Evolutionary conservation across 345 rosid genomes (phyloP).

Genomic region (Linum usitatissimum): DNA sequence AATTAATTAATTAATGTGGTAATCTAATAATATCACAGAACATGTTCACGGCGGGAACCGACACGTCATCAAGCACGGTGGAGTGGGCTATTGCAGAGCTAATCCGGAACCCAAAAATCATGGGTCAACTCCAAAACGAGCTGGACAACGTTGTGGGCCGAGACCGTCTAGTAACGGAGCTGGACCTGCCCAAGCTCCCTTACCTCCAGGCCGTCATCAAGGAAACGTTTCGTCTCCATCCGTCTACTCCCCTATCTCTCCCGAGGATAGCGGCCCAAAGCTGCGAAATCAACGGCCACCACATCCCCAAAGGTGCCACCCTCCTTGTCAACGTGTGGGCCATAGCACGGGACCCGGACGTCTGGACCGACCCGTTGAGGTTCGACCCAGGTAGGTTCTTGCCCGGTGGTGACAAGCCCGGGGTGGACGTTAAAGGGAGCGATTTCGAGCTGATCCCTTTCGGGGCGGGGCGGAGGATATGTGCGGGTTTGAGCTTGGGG

Average conservation of each 20-base stretch:
- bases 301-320: conserved; percentile 58
- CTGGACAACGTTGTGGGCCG: conserved; percentile 54
- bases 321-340: conserved; percentile 72
- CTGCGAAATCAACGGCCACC: conserved; percentile 67
- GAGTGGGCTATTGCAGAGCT: conserved; percentile 93
- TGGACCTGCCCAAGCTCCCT: conserved; percentile 40
- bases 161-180: conserved; percentile 36
- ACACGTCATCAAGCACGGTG: conserved; percentile 79
- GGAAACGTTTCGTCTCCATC: conserved; percentile 77
- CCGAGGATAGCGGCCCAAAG: conserved; percentile 56
- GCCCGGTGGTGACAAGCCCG: conserved; percentile 52
- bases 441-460: conserved; percentile 75
- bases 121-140: conserved; percentile 40
- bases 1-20: too few relatives aligned
- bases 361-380: conserved; percentile 49
- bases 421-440: conserved; percentile 53
- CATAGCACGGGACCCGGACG: conserved; percentile 67
- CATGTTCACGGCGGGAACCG: conserved; percentile 91
- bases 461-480: conserved; percentile 79
- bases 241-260: conserved; percentile 70
- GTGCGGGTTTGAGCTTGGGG: conserved; percentile 74
- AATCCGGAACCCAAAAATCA: conserved; percentile 53
- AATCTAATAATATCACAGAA: conserved; percentile 24
- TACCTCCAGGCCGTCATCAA: conserved; percentile 69
- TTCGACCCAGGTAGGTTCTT: conserved; percentile 66